A percentile compares a stretch with the other conserved stretches of the same genome.
phyloP scores from a whole-genome alignment of 2,329 filamentous ascomycete genomes.

The Gliomastix tumulicola region DNA sequence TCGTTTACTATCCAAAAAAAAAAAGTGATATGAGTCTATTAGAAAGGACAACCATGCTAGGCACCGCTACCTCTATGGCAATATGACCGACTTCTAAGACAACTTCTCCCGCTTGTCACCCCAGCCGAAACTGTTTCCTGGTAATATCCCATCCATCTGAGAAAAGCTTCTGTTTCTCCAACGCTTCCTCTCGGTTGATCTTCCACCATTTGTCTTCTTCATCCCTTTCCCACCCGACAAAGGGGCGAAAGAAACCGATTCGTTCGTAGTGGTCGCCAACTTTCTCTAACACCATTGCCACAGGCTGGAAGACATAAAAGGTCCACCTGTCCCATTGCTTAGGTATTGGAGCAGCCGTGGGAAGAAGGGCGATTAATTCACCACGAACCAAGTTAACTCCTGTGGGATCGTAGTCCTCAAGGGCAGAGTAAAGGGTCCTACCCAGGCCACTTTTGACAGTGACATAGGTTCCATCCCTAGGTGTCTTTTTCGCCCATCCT shows the following conservation, averaged over 20 bases:
- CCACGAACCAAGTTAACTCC: neutral
- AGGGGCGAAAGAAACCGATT: neutral
- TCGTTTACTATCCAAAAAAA: too few relatives aligned
- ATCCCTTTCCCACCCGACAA: neutral
- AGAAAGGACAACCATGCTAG: too few relatives aligned
- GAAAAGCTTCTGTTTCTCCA: too few relatives aligned
- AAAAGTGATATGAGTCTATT: too few relatives aligned
- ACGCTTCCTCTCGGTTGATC: neutral
- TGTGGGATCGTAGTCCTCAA: neutral
- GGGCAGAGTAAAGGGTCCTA: neutral
- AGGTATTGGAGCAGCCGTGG: neutral
- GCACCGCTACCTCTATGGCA: too few relatives aligned
- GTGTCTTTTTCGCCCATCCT: neutral
- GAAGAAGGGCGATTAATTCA: neutral
- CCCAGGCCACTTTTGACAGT: neutral
- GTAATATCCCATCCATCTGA: too few relatives aligned
- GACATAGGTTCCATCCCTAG: neutral
- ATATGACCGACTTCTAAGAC: too few relatives aligned
- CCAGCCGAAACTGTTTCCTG: too few relatives aligned
- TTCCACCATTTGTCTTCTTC: neutral
- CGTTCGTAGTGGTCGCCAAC: neutral
- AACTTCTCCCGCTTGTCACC: too few relatives aligned
- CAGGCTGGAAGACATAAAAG: too few relatives aligned
- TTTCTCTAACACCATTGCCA: neutral
- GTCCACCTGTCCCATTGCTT: neutral